Conservation (phyloP, 805 yeast genomes). For the Teunomyces atbi region DNA sequence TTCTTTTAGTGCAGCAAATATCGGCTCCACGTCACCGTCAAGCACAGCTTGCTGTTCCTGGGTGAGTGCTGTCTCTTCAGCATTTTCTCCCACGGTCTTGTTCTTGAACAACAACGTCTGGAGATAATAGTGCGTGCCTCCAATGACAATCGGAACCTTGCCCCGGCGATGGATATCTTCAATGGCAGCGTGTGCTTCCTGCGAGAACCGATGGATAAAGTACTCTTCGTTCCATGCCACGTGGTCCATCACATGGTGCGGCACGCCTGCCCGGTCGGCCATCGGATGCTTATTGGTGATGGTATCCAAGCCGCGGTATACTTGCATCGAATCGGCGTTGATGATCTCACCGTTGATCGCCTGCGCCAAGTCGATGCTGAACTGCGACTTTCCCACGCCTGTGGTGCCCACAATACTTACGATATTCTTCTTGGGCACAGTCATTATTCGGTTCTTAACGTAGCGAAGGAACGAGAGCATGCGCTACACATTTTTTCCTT, state of each 20-base stretch:
- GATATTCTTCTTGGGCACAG: slow-evolving; percentile 36
- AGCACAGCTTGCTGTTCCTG: slow-evolving; percentile 40
- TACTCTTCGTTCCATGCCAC: slow-evolving; percentile 79
- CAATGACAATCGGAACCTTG: slow-evolving; percentile 83
- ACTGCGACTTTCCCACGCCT: slow-evolving; percentile 90
- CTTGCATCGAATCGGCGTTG: slow-evolving; percentile 97
- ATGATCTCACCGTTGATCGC: slow-evolving; percentile 82
- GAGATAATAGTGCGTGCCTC: slow-evolving; percentile 94
- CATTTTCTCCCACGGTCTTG: slow-evolving; percentile 44
- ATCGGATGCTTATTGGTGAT: slow-evolving; percentile 93
- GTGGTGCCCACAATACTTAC: slow-evolving; percentile 87
- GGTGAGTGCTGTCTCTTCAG: slow-evolving; percentile 29
- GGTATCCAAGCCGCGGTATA: slow-evolving; percentile 67
- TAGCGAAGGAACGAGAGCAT: slow-evolving; percentile 10
- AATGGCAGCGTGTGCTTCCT: slow-evolving; percentile 65
- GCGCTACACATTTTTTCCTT: not conserved
- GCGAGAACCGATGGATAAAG: slow-evolving; percentile 71
- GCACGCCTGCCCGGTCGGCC: slow-evolving; percentile 66
- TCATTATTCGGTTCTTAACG: slow-evolving; percentile 27
- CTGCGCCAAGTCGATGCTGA: slow-evolving; percentile 75
- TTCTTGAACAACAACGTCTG: slow-evolving; percentile 75
- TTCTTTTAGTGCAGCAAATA: slow-evolving; percentile 47
- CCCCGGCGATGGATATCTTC: slow-evolving; percentile 63
- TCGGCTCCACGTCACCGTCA: slow-evolving; percentile 51
- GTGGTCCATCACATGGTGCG: slow-evolving; percentile 88